These are phyloP conservation scores for Hypoxylon rubiginosum DNA, from an alignment of 2,329 filamentous ascomycete species.

Conservation along the genomic window DNA sequence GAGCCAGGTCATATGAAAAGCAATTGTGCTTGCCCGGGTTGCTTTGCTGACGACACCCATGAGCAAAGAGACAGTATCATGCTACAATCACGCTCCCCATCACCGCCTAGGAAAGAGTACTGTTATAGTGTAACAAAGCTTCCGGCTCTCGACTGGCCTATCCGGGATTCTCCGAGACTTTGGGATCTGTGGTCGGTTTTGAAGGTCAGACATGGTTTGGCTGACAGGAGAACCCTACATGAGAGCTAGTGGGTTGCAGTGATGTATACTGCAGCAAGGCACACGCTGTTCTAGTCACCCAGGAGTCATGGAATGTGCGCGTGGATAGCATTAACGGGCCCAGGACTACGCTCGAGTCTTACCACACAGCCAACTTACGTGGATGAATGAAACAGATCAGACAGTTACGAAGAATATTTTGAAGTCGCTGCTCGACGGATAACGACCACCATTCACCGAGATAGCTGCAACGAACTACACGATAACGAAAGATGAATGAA, in stretches of 20 bases:
- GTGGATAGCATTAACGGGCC: conserved; percentile 8
- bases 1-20: conserved; percentile 19
- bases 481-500: conserved; percentile 29
- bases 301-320: conserved; percentile 1
- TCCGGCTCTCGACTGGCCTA: conserved; percentile 4
- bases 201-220: conserved; percentile 9
- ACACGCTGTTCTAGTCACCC: conserved; percentile 8
- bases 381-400: conserved; percentile 9
- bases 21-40: conserved; percentile 10
- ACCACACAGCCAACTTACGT: conserved; percentile 2
- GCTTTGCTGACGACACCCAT: conserved; percentile 9
- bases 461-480: conserved; percentile 26
- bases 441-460: conserved; percentile 11
- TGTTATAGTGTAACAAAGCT: neutral
- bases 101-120: conserved; percentile 4
- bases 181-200: conserved; percentile 10
- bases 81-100: neutral
- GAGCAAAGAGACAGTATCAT: conserved; percentile 11
- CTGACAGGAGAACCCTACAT: conserved; percentile 6
- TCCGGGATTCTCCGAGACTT: conserved; percentile 5
- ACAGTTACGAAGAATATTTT: conserved; percentile 4
- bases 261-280: conserved; percentile 1
- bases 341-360: conserved; percentile 3
- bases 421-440: conserved; percentile 3
- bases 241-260: conserved; percentile 9